A percentile compares a stretch with the other conserved stretches of the same genome.
phyloP scores from a whole-genome alignment of 352 stramenopile species.

The Phytophthora tentaculata region DNA sequence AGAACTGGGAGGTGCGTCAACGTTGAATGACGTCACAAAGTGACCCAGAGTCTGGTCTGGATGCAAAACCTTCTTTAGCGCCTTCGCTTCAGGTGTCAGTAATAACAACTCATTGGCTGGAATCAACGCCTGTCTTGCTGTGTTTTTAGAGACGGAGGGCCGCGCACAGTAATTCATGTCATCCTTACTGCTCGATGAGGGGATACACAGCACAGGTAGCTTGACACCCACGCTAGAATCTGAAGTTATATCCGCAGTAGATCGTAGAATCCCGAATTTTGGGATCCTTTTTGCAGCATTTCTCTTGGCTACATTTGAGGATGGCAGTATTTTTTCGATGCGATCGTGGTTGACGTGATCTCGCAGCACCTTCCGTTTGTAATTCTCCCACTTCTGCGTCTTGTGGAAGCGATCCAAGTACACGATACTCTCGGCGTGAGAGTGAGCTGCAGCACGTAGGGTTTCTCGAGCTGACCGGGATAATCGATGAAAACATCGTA shows the following conservation, averaged over 20 bases:
- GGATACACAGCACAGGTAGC: constrained; percentile 2
- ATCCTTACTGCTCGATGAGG: background rate
- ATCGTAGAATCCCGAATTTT: background rate
- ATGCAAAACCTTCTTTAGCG: constrained; percentile 27
- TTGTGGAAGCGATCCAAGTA: constrained; percentile 79
- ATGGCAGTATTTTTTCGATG: constrained; percentile 52
- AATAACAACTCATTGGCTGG: constrained; percentile 69
- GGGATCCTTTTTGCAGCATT: background rate
- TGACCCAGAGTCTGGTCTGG: constrained; percentile 45
- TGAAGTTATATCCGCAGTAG: background rate
- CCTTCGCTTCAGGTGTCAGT: constrained; percentile 29
- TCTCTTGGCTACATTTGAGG: background rate
- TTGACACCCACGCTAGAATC: background rate
- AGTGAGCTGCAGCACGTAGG: constrained; percentile 49
- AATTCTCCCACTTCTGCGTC: constrained; percentile 65
- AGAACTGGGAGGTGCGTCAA: constrained; percentile 48
- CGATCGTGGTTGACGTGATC: constrained; percentile 57
- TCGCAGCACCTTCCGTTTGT: constrained; percentile 56
- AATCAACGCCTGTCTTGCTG: constrained; percentile 37
- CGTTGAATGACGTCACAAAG: constrained; percentile 61
- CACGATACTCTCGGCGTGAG: constrained; percentile 56
- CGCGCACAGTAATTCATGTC: constrained; percentile 1
- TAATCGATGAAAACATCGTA: constrained; percentile 81
- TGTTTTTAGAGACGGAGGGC: background rate
- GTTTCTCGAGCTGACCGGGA: constrained; percentile 63